Base-by-base conservation (phyloP, 192 early-diverging fungal species). In the Dimargaris cristalligena region DNA sequence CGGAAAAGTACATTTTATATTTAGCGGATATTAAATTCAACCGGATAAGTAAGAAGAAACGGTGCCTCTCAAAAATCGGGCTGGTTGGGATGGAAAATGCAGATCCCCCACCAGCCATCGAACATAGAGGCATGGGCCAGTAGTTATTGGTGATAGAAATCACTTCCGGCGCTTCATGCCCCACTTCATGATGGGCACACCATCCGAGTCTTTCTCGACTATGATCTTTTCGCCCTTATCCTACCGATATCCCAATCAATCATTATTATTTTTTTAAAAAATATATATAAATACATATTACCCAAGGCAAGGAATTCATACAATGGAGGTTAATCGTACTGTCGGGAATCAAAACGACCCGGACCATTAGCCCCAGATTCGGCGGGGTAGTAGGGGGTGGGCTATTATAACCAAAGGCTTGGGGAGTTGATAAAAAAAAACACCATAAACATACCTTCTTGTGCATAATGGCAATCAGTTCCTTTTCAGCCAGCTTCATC, bases 171-270 rank as follows among this genome's bases (percentile, higher is more conserved):
- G 50, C 23, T 29, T 26, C 13, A 26, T 14, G 2, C 28, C 13
- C 22, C 20, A 98, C 71, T 94, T 96, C 76, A 92, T 94, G 34
- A 89, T 72, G 14, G 87, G 68, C 25, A 94, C 66, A 0, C 94
- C 94, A 61, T 82, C 63, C 55, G 66, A 70, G 64, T 96, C 91
- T 20, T 65, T 76, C 52, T 92, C 94, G 33, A 92, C 75, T 74
- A 89, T 90, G 64, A 72, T 78, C 66, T 75, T 81, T 33, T 74
- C 60, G 26, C 91, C 92, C 71, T 94, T 95, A 58, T 70, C 71
- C 80, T 84, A 35, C n/a, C n/a, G n/a, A n/a, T n/a, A n/a, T n/a
- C n/a, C n/a, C n/a, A n/a, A n/a, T n/a, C n/a, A n/a, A n/a, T 59
- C 14, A 22, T 25, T 62, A 61, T 62, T 34, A 57, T 44, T 6